phyloP scores from a whole-genome alignment of 176 grass and related monocot genomes.

The Bromus sterilis region DNA sequence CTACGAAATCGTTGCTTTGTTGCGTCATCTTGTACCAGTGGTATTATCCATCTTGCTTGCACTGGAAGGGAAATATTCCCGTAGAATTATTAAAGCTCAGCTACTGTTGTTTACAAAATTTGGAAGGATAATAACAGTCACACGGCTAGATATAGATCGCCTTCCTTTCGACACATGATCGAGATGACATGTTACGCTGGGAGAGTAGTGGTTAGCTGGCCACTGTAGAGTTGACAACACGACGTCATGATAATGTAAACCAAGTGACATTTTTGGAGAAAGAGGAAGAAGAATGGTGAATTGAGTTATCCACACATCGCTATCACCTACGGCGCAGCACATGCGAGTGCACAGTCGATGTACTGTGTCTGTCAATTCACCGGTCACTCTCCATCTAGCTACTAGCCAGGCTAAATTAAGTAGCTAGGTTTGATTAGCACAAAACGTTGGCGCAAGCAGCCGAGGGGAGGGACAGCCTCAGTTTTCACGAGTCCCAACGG shows the following conservation, averaged over 20 bases:
- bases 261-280: background rate
- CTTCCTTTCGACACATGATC: background rate
- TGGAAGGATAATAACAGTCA: background rate
- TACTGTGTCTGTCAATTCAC: background rate
- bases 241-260: background rate
- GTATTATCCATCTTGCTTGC: too few species aligned
- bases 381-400: background rate
- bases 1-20: background rate
- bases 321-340: slow-evolving; percentile 14
- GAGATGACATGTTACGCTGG: background rate
- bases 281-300: background rate
- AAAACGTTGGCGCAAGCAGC: background rate
- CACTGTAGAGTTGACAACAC: slow-evolving; percentile 7
- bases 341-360: background rate
- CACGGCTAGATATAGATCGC: background rate
- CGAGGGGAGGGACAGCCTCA: background rate
- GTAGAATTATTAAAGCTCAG: background rate
- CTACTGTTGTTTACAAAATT: background rate
- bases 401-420: background rate
- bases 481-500: background rate
- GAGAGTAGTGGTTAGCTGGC: background rate
- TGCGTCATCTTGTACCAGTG: background rate
- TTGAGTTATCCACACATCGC: background rate
- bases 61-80: background rate
- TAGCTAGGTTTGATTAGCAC: background rate